A percentile compares a stretch with the other conserved stretches of the same genome.
Evolutionary conservation across 805 yeast species (phyloP).

Genomic region (Lipomyces anomalus): DNA sequence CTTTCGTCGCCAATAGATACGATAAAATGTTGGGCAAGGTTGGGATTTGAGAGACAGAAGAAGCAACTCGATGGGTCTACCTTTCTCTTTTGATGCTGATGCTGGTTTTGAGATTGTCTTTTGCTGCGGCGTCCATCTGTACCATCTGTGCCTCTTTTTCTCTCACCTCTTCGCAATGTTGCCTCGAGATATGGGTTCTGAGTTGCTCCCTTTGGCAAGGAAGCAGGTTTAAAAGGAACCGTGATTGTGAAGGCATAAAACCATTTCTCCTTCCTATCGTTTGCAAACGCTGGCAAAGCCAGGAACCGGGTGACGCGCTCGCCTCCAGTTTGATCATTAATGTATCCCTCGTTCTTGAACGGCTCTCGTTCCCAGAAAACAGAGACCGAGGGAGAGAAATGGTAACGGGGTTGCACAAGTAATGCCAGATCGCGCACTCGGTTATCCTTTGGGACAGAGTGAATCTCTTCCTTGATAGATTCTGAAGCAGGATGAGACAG

Average conservation of each 20-base stretch:
- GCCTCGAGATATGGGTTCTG: slow-evolving; percentile 33
- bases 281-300: slow-evolving; percentile 56
- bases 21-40: slow-evolving; percentile 72
- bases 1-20: slow-evolving; percentile 62
- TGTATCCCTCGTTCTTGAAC: slow-evolving; percentile 13
- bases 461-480: neutral
- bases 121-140: slow-evolving; percentile 8
- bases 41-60: slow-evolving; percentile 77
- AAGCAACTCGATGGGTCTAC: slow-evolving; percentile 46
- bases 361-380: slow-evolving; percentile 28
- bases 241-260: slow-evolving; percentile 61
- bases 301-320: slow-evolving; percentile 51
- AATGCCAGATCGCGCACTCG: slow-evolving; percentile 14
- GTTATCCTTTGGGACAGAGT: slow-evolving; percentile 7
- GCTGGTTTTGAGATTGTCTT: slow-evolving; percentile 3
- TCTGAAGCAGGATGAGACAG: slow-evolving; percentile 11
- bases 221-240: slow-evolving; percentile 27
- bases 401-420: slow-evolving; percentile 23
- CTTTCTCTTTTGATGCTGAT: neutral
- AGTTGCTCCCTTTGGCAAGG: slow-evolving; percentile 29
- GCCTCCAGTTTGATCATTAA: slow-evolving; percentile 7
- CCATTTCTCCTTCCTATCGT: slow-evolving; percentile 51
- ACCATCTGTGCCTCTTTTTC: slow-evolving; percentile 2
- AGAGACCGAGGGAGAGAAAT: slow-evolving; percentile 19
- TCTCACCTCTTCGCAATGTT: slow-evolving; percentile 3